Evolutionary conservation across 169 alveolate species (phyloP).

Genomic region (Cryptosporidium meleagridis): DNA sequence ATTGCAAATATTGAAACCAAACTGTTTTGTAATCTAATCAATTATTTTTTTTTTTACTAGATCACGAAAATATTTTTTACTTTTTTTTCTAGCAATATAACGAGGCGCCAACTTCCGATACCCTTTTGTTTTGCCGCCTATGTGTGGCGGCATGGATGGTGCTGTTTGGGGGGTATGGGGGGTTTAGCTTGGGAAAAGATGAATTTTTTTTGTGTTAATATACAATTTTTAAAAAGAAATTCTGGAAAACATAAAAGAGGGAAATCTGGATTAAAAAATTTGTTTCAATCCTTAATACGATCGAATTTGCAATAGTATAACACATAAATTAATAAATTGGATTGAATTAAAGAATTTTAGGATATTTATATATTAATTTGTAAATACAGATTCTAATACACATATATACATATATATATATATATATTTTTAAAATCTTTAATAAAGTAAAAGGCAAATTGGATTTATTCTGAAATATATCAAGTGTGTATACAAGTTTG

Average conservation of each 20-base stretch:
- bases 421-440: no score
- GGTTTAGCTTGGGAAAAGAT: neutral
- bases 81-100: neutral
- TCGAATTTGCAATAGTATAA: neutral
- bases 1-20: neutral
- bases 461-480: no score
- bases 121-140: neutral
- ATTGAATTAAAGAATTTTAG: neutral
- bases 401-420: no score
- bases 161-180: constrained; percentile 18
- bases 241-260: neutral
- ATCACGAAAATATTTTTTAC: neutral
- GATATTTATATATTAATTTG: no score
- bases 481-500: neutral
- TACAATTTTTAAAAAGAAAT: no score
- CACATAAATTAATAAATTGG: neutral
- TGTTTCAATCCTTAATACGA: neutral
- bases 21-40: neutral
- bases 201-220: neutral
- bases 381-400: no score
- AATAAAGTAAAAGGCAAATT: neutral
- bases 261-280: neutral
- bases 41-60: neutral
- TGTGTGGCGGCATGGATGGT: neutral
- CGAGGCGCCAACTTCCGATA: neutral